phyloP scores from a whole-genome alignment of 495 filamentous ascomycete genomes.

The Rhizodiscina lignyota region DNA sequence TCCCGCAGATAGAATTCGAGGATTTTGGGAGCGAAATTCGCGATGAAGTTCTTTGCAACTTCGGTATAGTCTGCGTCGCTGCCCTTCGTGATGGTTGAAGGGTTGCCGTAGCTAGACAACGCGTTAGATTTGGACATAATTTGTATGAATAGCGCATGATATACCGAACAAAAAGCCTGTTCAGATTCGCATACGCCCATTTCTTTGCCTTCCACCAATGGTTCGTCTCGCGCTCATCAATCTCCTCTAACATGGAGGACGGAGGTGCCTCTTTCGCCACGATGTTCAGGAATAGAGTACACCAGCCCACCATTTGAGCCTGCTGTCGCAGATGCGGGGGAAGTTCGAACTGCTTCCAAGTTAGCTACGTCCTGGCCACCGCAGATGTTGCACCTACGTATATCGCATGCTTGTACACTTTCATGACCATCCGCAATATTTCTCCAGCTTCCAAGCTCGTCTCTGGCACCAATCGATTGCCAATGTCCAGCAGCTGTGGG shows the following conservation, averaged over 20 bases:
- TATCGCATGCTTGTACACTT: constrained; percentile 93
- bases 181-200: constrained; percentile 95
- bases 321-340: constrained; percentile 59
- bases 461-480: constrained; percentile 74
- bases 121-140: constrained; percentile 3
- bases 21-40: constrained; percentile 86
- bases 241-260: constrained; percentile 61
- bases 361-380: constrained; percentile 8
- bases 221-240: constrained; percentile 75
- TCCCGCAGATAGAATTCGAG: constrained; percentile 81
- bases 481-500: constrained; percentile 76
- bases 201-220: constrained; percentile 99
- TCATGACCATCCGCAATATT: constrained; percentile 88
- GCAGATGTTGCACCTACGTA: constrained; percentile 43
- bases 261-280: constrained; percentile 73
- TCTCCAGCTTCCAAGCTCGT: constrained; percentile 84
- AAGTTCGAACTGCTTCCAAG: constrained; percentile 63
- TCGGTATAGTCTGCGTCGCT: constrained; percentile 52
- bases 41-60: constrained; percentile 79
- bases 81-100: constrained; percentile 41
- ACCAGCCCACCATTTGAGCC: constrained; percentile 81
- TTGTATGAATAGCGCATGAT: constrained; percentile 11
- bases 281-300: constrained; percentile 77
- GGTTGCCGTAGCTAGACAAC: constrained; percentile 67
- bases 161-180: constrained; percentile 84